Conservation (phyloP, 2,329 filamentous ascomycete genomes). For the Epicoccum nigrum region DNA sequence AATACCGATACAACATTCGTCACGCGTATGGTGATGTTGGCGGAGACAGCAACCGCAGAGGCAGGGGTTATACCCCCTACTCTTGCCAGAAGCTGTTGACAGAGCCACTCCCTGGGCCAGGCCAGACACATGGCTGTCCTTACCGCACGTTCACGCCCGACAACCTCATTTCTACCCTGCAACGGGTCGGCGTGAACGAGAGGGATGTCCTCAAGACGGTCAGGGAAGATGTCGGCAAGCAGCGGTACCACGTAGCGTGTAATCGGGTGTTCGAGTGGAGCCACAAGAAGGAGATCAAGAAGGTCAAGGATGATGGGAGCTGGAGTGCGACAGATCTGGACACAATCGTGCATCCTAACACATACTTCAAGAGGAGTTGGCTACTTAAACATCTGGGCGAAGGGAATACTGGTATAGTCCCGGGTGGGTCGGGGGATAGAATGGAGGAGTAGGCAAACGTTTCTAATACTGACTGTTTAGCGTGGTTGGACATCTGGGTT, state of each 20-base stretch:
- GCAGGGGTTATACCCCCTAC: conserved; percentile 86
- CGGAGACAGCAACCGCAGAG: conserved; percentile 84
- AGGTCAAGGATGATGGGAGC: conserved; percentile 56
- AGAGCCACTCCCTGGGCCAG: conserved; percentile 83
- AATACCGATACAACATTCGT: conserved; percentile 97
- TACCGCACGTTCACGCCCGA: conserved; percentile 91
- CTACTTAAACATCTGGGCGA: conserved; percentile 77
- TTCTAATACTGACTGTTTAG: background rate
- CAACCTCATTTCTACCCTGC: conserved; percentile 78
- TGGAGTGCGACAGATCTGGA: conserved; percentile 75
- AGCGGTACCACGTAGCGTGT: conserved; percentile 92
- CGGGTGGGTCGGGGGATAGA: conserved; percentile 28
- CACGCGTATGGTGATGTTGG: conserved; percentile 95
- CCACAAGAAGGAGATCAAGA: conserved; percentile 68
- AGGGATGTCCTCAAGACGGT: conserved; percentile 78
- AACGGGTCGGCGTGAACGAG: conserved; percentile 80
- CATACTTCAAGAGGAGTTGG: conserved; percentile 96
- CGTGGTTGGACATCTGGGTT: background rate
- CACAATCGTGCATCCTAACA: conserved; percentile 96
- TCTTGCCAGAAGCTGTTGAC: conserved; percentile 95
- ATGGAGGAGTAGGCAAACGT: conserved; percentile 40
- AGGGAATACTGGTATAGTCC: conserved; percentile 44
- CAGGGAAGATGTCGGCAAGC: conserved; percentile 85
- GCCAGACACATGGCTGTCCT: conserved; percentile 93
- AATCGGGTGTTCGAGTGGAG: conserved; percentile 92